Evolutionary conservation across 106 monocot species (phyloP), one percentile per base, ranked within the genome.

Genomic region (Dendrobium nobile): DNA sequence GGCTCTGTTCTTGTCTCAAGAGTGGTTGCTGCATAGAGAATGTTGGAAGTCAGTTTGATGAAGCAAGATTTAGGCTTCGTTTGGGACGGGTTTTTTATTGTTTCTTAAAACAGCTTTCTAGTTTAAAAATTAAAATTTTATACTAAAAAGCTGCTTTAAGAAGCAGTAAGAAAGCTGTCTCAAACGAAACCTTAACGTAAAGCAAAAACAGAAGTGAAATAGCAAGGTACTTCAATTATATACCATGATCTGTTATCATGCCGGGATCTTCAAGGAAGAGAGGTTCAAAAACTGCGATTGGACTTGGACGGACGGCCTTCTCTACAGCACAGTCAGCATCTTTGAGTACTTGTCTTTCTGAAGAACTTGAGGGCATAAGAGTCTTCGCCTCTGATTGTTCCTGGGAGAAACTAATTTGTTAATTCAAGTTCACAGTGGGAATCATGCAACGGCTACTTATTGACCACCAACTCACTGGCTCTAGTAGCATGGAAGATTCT

Each of bases 251-350:
- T 65, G 13, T 65, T 31, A 24, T 20, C 19, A 64, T 24, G 3
- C 83, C 42, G 13, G 65, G 41, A 70, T 92, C 89, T 83, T 90
- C 90, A 24, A 58, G 41, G 59, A 87, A 82, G 74, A 86, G 56
- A 47, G 85, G 82, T 47, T 90, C 86, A 54, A 90, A 83, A 75
- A 89, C 88, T 58, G 89, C 85, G 44, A 89, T 81, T 27, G 86
- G 84, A 86, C 87, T 88, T 65, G 90, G 85, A 17, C 80, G 78
- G 61, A 82, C 88, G 56, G 78, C 41, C 17, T 80, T 80, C 24
- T 89, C 79, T 16, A n/a, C 13, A 11, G 28, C 20, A 19, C 54
- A 64, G 31, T 86, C 89, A 56, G 75, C 37, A 68, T 45, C 81
- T 80, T 82, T 79, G 0, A 67, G 27, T 24, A 80, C 82, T 19